These are phyloP conservation scores for Simplicillium sp. DNA, from an alignment of 2,329 filamentous ascomycete species.

Conservation along the genomic window DNA sequence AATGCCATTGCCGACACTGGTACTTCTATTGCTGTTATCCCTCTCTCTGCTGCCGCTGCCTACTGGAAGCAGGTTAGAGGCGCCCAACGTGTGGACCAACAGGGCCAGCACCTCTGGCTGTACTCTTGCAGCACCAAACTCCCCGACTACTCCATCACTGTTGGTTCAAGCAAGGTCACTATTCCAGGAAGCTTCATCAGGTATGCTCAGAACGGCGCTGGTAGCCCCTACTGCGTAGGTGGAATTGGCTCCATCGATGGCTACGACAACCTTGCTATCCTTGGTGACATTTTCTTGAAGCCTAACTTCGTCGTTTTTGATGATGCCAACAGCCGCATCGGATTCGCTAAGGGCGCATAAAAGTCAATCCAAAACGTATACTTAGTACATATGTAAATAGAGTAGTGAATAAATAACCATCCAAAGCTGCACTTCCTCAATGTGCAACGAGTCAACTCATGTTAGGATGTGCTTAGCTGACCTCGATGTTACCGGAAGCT, in stretches of 20 bases:
- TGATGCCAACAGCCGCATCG: constrained; percentile 39
- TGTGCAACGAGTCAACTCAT: too few species aligned
- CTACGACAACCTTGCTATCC: constrained; percentile 28
- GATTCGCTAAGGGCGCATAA: constrained; percentile 10
- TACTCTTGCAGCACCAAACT: constrained; percentile 33
- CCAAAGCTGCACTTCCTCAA: too few species aligned
- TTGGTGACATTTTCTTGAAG: constrained; percentile 49
- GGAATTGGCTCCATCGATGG: not conserved
- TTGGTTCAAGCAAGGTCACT: constrained; percentile 26
- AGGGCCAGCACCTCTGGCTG: constrained; percentile 15
- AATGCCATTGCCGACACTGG: constrained; percentile 47
- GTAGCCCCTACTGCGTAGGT: not conserved
- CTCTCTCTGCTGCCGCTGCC: constrained; percentile 35
- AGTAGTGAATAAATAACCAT: not conserved
- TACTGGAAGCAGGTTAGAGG: constrained; percentile 28
- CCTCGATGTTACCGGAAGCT: too few species aligned
- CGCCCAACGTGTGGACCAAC: not conserved
- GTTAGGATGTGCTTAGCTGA: too few species aligned
- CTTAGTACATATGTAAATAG: not conserved
- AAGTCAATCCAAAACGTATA: not conserved
- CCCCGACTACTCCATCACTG: constrained; percentile 33
- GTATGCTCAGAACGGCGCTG: not conserved
- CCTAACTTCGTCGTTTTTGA: constrained; percentile 46
- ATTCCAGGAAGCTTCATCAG: not conserved
- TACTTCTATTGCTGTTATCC: constrained; percentile 53